Conservation (phyloP, 306 rosid genomes). For the Canavalia gladiata region DNA sequence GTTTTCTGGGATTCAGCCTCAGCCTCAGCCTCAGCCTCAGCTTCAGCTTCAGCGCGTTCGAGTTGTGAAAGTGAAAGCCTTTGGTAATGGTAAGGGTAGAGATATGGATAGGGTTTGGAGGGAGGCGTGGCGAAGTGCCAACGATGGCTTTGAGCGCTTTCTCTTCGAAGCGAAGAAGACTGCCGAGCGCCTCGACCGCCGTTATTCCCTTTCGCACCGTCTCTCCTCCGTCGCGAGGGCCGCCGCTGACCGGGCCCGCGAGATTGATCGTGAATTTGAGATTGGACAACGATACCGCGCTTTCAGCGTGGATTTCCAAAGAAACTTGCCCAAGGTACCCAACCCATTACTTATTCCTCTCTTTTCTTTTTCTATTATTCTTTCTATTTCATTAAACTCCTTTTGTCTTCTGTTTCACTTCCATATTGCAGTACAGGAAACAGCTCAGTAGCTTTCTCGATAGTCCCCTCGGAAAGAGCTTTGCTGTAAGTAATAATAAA, state of each 20-base stretch:
- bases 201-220: constrained; percentile 65
- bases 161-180: constrained; percentile 85
- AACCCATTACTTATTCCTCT: background rate
- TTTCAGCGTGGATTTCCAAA: constrained; percentile 70
- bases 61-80: constrained; percentile 55
- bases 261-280: constrained; percentile 85
- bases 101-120: constrained; percentile 73
- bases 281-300: constrained; percentile 79
- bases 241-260: constrained; percentile 74
- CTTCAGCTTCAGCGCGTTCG: background rate
- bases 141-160: constrained; percentile 82
- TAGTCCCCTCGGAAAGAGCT: constrained; percentile 81
- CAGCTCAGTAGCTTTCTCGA: constrained; percentile 69
- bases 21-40: background rate
- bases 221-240: constrained; percentile 60
- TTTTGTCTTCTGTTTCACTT: no score
- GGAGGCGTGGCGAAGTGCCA: constrained; percentile 88
- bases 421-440: constrained; percentile 76
- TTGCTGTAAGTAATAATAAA: constrained; percentile 56
- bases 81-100: constrained; percentile 47
- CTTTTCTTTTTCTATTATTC: background rate
- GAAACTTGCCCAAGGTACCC: constrained; percentile 79
- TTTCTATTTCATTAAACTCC: no score
- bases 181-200: constrained; percentile 87
- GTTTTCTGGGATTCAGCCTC: background rate